These are phyloP conservation scores for Dacryopinax primogenitus DNA, from an alignment of 768 basidiomycete species.

Conservation along the genomic window DNA sequence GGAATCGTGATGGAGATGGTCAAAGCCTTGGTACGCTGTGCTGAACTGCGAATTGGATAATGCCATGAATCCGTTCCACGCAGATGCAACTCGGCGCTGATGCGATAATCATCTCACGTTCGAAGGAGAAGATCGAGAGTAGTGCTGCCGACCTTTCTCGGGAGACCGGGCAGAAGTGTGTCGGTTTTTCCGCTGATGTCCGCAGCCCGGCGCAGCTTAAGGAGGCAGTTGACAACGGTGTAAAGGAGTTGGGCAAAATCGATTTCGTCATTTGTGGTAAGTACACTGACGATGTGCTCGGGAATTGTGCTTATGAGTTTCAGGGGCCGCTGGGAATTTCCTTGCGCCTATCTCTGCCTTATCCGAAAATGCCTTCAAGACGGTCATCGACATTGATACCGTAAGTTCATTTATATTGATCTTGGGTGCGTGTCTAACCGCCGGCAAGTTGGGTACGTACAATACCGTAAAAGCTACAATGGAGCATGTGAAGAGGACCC, in stretches of 20 bases:
- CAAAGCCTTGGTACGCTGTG: slow-evolving; percentile 52
- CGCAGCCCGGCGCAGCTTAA: slow-evolving; percentile 57
- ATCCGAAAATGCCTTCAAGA: slow-evolving; percentile 81
- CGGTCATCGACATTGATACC: slow-evolving; percentile 88
- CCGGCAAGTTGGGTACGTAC: slow-evolving; percentile 66
- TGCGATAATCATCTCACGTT: slow-evolving; percentile 60
- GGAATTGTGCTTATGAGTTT: neutral
- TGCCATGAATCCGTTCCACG: neutral
- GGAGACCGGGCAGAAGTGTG: slow-evolving; percentile 55
- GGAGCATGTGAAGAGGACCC: slow-evolving; percentile 49
- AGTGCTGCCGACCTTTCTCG: slow-evolving; percentile 58
- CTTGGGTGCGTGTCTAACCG: neutral
- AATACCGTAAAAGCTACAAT: slow-evolving; percentile 91
- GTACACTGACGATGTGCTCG: slow-evolving; percentile 14
- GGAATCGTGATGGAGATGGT: slow-evolving; percentile 90
- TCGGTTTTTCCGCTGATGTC: slow-evolving; percentile 72
- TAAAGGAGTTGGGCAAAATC: slow-evolving; percentile 68
- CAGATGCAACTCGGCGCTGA: slow-evolving; percentile 76
- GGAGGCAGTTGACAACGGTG: slow-evolving; percentile 60
- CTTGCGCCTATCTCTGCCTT: slow-evolving; percentile 71
- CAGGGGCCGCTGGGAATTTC: slow-evolving; percentile 95
- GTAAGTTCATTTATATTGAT: slow-evolving; percentile 31
- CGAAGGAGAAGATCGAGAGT: slow-evolving; percentile 55
- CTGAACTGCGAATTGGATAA: neutral
- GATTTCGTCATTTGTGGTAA: slow-evolving; percentile 91